phyloP scores from a whole-genome alignment of 257 asterid species.

The Penstemon newberryi region DNA sequence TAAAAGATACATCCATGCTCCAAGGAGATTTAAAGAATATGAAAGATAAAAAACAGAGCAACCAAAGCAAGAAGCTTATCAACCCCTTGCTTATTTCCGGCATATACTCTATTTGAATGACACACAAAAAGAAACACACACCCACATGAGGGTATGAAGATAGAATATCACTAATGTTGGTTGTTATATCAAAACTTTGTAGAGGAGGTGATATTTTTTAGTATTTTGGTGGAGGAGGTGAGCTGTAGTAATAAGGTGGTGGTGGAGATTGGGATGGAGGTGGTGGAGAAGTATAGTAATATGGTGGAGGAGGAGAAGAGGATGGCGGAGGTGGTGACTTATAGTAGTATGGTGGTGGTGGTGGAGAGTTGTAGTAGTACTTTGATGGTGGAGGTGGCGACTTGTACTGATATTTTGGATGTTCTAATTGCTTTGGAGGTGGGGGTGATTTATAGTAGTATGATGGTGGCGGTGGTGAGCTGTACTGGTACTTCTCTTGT shows the following conservation, averaged over 20 bases:
- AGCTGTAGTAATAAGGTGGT: neutral
- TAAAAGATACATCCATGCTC: neutral
- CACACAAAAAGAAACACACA: neutral
- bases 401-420: neutral
- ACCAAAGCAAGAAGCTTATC: neutral
- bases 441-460: constrained; percentile 14
- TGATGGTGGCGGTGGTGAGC: constrained; percentile 19
- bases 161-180: neutral
- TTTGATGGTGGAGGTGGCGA: neutral
- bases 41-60: neutral
- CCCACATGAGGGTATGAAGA: neutral
- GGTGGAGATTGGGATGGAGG: constrained; percentile 8
- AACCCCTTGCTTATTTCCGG: neutral
- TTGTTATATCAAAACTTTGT: neutral
- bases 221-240: constrained; percentile 17
- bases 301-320: neutral
- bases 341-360: neutral
- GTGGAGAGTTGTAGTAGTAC: constrained; percentile 4
- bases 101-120: neutral
- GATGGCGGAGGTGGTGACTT: constrained; percentile 5
- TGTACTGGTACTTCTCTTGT: neutral
- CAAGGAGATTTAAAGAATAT: too few relatives aligned
- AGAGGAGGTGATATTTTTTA: neutral
- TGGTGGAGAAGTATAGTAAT: constrained; percentile 12
- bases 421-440: neutral